Evolutionary conservation across 164 flowering plant genomes (phyloP).

Genomic region (Tetracentron sinense): DNA sequence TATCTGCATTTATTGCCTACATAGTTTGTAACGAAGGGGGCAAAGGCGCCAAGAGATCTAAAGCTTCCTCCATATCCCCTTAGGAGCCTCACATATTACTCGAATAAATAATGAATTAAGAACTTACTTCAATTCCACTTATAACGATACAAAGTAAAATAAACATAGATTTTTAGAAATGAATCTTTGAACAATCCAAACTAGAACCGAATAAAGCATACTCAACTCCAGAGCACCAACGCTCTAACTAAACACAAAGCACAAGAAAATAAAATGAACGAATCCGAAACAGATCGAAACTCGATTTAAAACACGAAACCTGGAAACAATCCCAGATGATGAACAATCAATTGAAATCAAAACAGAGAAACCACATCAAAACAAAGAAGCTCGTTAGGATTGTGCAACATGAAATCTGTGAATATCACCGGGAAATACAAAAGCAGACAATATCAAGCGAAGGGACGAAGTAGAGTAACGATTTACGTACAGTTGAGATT

Average conservation of each 20-base stretch:
- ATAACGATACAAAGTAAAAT: neutral
- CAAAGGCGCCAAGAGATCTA: no score
- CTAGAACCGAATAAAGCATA: neutral
- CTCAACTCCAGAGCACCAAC: neutral
- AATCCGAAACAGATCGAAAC: neutral
- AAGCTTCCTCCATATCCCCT: no score
- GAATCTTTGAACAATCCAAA: neutral
- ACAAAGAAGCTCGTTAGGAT: neutral
- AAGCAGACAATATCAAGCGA: neutral
- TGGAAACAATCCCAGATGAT: neutral
- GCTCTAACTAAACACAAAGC: neutral
- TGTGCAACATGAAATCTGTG: constrained; percentile 2
- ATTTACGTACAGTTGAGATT: constrained; percentile 8
- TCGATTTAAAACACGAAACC: neutral
- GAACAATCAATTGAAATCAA: neutral
- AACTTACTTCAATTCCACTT: neutral
- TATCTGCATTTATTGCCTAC: no score
- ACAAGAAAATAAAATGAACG: neutral
- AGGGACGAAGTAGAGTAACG: neutral
- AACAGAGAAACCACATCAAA: neutral
- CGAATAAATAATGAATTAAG: no score
- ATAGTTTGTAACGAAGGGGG: no score
- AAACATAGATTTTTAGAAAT: neutral
- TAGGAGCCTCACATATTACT: no score
- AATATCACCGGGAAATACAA: neutral